Evolutionary conservation across 2,329 filamentous ascomycete species (phyloP).

Genomic region (Pseudogymnoascus sp.): DNA sequence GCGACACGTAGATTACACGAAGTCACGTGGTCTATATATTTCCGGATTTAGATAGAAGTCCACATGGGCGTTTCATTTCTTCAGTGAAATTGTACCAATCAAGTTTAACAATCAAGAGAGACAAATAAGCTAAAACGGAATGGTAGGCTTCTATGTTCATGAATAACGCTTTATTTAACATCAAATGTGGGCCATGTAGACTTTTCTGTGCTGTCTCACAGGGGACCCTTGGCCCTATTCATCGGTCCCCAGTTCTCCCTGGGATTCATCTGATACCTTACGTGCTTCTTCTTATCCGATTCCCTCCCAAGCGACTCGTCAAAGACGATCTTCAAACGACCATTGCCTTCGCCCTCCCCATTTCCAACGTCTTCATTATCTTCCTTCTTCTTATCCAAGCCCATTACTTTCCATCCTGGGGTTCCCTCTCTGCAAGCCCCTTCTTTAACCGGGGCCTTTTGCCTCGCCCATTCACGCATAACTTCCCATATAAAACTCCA

Average conservation of each 20-base stretch:
- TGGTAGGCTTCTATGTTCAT: not conserved
- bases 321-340: constrained; percentile 51
- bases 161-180: not conserved
- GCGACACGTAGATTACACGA: constrained; percentile 7
- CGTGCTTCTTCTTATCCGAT: constrained; percentile 56
- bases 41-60: not conserved
- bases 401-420: constrained; percentile 63
- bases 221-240: constrained; percentile 26
- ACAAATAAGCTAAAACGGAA: not conserved
- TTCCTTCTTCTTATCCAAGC: constrained; percentile 26
- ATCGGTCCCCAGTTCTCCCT: constrained; percentile 84
- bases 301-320: constrained; percentile 70
- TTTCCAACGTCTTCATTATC: constrained; percentile 16
- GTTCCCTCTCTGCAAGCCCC: constrained; percentile 60
- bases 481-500: constrained; percentile 88
- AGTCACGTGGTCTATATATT: not conserved
- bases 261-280: constrained; percentile 86
- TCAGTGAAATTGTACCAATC: not conserved
- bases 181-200: not conserved
- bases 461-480: constrained; percentile 83
- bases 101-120: not conserved
- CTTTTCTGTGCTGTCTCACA: not conserved
- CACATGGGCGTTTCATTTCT: not conserved
- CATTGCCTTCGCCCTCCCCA: constrained; percentile 25
- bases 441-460: constrained; percentile 69